Evolutionary conservation across 225 moss, liverwort and hornwort genomes (phyloP).

Genomic region (Bryum argenteum): DNA sequence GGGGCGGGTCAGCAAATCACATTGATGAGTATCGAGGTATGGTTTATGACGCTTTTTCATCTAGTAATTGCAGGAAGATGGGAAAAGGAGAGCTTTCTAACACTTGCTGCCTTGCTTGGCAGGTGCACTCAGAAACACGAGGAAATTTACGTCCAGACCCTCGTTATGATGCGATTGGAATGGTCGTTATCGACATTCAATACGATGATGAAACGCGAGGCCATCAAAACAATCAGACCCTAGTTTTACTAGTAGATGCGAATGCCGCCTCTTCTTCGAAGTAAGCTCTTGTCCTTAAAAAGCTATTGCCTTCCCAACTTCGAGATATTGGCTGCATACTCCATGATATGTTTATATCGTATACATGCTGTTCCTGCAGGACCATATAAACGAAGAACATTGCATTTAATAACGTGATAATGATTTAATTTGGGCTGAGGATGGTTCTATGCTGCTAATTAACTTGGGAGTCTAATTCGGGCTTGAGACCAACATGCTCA

Average conservation of each 20-base stretch:
- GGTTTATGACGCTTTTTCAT: neutral
- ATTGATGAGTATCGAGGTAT: conserved; percentile 94
- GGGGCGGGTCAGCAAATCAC: conserved; percentile 95
- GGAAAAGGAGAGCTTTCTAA: conserved; percentile 22
- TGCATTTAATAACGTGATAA: neutral
- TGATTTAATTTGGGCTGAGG: neutral
- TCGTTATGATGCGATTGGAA: conserved; percentile 91
- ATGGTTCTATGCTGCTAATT: neutral
- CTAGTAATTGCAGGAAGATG: conserved; percentile 19
- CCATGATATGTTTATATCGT: neutral
- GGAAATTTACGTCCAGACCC: conserved; percentile 92
- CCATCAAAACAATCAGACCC: conserved; percentile 48
- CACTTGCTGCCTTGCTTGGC: conserved; percentile 15
- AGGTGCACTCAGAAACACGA: conserved; percentile 91
- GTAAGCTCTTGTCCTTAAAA: conserved; percentile 40
- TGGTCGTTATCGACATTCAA: conserved; percentile 78
- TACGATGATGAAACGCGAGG: conserved; percentile 70
- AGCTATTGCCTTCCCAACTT: neutral
- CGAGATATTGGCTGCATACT: conserved; percentile 15
- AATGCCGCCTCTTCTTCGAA: conserved; percentile 60
- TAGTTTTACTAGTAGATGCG: conserved; percentile 81
- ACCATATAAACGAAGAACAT: neutral
- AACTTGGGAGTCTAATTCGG: too few species aligned
- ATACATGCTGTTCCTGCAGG: neutral
- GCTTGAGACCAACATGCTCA: neutral